Base-by-base conservation (phyloP, 78 protist genomes). In the Thecamonas trahens region DNA sequence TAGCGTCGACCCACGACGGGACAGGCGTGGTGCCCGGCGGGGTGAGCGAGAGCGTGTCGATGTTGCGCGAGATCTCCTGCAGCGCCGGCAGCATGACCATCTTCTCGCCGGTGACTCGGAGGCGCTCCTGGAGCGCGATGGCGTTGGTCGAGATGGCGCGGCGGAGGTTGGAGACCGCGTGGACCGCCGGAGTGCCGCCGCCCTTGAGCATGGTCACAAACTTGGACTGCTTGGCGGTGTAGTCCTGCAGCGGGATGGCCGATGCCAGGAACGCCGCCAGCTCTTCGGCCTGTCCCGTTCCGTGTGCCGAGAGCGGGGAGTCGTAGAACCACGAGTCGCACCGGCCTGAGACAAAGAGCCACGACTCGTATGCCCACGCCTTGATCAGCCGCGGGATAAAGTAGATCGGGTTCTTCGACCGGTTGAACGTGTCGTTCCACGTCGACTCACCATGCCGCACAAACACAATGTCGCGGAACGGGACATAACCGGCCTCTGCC, bases 281-380 rank as follows among this genome's bases (percentile, higher is more conserved):
- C n/a, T n/a, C n/a, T n/a, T n/a, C n/a, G n/a, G n/a, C n/a, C n/a
- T n/a, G n/a, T n/a, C n/a, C n/a, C n/a, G n/a, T 31, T 24, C 15
- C 66, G 44, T 31, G 28, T 18, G 18, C 20, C 66, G 44, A 31
- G 29, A 61, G 66, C 0, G 66, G 66, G 8, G 66, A 61, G 45
- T 61, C 66, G 45, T 20, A 61, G 66, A 61, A 61, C 66, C 20
- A 17, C 20, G 66, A 61, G 45, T 61, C 66, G 28, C 32, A 13
- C 24, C n/a, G n/a, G n/a, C n/a, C n/a, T n/a, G 66, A 31, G 18
- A 31, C 31, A 40, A 61, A 18, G 44, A 28, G 13, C 45, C 20
- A 17, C 28, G 17, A 11, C 66, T 61, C 66, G 40, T 40, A 13
- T 11, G 32, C 32, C 53, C 20, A 18, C 14, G 66, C 66, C 66